A percentile compares a stretch with the other conserved stretches of the same genome.
These are phyloP conservation scores for Pseudevernia furfuracea DNA, from an alignment of 495 filamentous ascomycete genomes.

Conservation along the genomic window DNA sequence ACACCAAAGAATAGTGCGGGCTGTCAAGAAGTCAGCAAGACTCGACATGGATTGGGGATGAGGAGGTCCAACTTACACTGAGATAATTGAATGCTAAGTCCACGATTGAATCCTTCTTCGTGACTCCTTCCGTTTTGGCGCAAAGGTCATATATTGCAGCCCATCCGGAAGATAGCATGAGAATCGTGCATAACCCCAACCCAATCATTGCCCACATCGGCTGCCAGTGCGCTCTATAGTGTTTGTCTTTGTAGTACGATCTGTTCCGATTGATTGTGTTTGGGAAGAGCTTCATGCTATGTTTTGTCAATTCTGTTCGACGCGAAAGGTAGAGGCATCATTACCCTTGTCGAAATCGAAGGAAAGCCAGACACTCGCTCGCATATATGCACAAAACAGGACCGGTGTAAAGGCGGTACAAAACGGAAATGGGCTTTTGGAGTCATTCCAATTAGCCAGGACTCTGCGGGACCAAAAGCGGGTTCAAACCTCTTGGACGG, in stretches of 20 bases:
- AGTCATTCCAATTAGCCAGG: neutral
- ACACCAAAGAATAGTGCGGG: conserved; percentile 22
- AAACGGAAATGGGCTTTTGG: conserved; percentile 31
- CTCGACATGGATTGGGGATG: neutral
- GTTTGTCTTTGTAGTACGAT: conserved; percentile 18
- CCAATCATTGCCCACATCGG: conserved; percentile 29
- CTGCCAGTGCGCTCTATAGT: conserved; percentile 32
- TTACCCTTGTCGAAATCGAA: conserved; percentile 36
- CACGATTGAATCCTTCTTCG: conserved; percentile 19
- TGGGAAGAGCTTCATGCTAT: conserved; percentile 21
- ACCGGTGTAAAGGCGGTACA: conserved; percentile 33
- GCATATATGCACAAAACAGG: conserved; percentile 35
- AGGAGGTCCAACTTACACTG: conserved; percentile 17
- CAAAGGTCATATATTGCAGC: conserved; percentile 28
- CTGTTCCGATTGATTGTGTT: conserved; percentile 22
- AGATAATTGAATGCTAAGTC: conserved; percentile 22
- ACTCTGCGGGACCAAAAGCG: neutral
- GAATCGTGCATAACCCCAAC: conserved; percentile 22
- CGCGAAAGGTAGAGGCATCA: conserved; percentile 1
- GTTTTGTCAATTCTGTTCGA: neutral
- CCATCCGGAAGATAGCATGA: conserved; percentile 29
- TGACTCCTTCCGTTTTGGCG: conserved; percentile 12
- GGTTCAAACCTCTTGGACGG: conserved; percentile 29
- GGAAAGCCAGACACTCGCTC: conserved; percentile 39
- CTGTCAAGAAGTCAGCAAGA: conserved; percentile 7